Evolutionary conservation across 805 yeast species (phyloP).

Genomic region (Lachancea lanzarotensis): DNA sequence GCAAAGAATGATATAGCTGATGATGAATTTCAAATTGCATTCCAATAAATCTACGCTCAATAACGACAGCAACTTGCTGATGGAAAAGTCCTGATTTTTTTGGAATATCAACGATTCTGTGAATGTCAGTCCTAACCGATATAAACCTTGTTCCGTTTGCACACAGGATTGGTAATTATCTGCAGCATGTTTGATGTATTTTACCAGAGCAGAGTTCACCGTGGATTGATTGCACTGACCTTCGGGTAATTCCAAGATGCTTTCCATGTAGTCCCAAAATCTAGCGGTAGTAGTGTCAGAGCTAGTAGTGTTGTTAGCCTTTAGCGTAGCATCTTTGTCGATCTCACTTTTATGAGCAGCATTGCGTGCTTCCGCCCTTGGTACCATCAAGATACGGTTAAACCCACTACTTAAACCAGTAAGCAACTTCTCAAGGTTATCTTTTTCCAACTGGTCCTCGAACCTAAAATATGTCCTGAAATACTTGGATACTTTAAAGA

Average conservation of each 20-base stretch:
- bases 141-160: conserved; percentile 30
- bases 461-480: not conserved
- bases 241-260: conserved; percentile 14
- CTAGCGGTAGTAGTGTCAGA: conserved; percentile 1
- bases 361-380: not conserved
- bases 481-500: not conserved
- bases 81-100: conserved; percentile 38
- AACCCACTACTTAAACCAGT: too few relatives aligned
- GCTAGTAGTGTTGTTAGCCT: conserved; percentile 14
- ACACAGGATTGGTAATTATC: conserved; percentile 25
- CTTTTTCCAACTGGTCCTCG: not conserved
- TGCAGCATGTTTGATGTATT: conserved; percentile 23
- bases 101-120: conserved; percentile 34
- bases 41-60: conserved; percentile 34
- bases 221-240: conserved; percentile 8
- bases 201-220: conserved; percentile 26
- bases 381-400: not conserved
- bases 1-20: conserved; percentile 39
- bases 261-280: conserved; percentile 28
- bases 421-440: too few relatives aligned
- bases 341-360: not conserved
- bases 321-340: not conserved
- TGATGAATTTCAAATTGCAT: conserved; percentile 35
- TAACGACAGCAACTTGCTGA: conserved; percentile 44
- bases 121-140: conserved; percentile 32